Conservation (phyloP, 257 asterid genomes). For the Capsicum chinense region DNA sequence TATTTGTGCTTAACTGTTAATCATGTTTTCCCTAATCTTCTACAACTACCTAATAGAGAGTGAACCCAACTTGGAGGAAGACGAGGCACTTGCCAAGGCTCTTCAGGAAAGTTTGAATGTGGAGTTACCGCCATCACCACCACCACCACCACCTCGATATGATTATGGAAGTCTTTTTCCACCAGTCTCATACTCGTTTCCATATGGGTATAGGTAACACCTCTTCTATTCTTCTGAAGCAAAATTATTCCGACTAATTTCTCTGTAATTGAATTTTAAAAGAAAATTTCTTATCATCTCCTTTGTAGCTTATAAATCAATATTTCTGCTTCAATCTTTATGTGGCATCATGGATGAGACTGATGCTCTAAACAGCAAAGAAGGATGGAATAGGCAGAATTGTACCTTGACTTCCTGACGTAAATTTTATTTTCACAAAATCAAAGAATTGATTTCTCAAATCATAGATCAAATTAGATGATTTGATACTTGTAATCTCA, state of each 20-base stretch:
- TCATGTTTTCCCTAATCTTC: slow-evolving; percentile 23
- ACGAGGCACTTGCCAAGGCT: slow-evolving; percentile 91
- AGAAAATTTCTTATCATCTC: neutral
- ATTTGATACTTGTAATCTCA: neutral
- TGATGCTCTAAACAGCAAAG: neutral
- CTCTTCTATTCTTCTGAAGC: slow-evolving; percentile 13
- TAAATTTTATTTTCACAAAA: neutral
- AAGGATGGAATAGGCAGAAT: neutral
- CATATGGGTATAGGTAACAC: slow-evolving; percentile 69
- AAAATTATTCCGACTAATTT: neutral
- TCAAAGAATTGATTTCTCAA: neutral
- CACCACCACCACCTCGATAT: slow-evolving; percentile 65
- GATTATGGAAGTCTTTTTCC: slow-evolving; percentile 67
- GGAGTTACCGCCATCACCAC: slow-evolving; percentile 52
- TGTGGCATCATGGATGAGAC: neutral
- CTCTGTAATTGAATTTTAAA: neutral
- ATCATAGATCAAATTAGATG: neutral
- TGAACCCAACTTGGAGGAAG: slow-evolving; percentile 77
- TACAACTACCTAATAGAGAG: slow-evolving; percentile 50
- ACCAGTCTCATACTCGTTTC: slow-evolving; percentile 56
- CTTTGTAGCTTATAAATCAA: neutral
- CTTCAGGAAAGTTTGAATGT: slow-evolving; percentile 83
- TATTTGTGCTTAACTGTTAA: neutral
- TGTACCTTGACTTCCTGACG: neutral
- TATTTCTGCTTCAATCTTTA: neutral